Evolutionary conservation across 441 rosid genomes (phyloP).

Genomic region (Bruguiera hainesii): DNA sequence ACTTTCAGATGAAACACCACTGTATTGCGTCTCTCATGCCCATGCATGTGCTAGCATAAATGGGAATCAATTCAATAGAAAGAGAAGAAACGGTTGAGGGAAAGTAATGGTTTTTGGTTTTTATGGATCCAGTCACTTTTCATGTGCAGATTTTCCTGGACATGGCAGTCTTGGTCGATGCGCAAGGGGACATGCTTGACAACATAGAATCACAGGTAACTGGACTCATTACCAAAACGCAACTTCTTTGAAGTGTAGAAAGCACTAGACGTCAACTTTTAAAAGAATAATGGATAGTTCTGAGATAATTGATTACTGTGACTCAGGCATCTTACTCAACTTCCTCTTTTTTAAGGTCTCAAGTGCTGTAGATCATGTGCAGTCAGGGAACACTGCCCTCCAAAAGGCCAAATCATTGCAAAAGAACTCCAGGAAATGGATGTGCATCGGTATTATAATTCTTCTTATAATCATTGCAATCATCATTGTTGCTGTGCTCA

Average conservation of each 20-base stretch:
- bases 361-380: conserved; percentile 88
- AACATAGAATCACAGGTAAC: conserved; percentile 88
- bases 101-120: not conserved
- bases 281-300: not conserved
- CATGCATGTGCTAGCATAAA: too few relatives aligned
- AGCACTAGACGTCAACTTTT: too few relatives aligned
- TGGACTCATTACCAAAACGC: not conserved
- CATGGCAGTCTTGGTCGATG: conserved; percentile 95
- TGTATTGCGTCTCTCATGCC: not conserved
- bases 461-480: conserved; percentile 71
- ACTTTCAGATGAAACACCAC: not conserved
- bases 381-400: conserved; percentile 68
- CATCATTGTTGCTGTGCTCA: conserved; percentile 57
- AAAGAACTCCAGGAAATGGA: conserved; percentile 86
- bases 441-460: conserved; percentile 77
- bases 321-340: not conserved
- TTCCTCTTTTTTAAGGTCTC: conserved; percentile 51
- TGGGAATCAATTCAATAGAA: not conserved
- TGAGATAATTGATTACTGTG: not conserved
- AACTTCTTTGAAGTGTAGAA: not conserved
- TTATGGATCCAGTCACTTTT: not conserved
- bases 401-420: conserved; percentile 73
- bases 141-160: conserved; percentile 74
- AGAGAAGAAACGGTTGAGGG: not conserved
- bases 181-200: conserved; percentile 96